These are phyloP conservation scores for Fusarium piperis DNA, from an alignment of 2,329 filamentous ascomycete genomes.

Conservation along the genomic window DNA sequence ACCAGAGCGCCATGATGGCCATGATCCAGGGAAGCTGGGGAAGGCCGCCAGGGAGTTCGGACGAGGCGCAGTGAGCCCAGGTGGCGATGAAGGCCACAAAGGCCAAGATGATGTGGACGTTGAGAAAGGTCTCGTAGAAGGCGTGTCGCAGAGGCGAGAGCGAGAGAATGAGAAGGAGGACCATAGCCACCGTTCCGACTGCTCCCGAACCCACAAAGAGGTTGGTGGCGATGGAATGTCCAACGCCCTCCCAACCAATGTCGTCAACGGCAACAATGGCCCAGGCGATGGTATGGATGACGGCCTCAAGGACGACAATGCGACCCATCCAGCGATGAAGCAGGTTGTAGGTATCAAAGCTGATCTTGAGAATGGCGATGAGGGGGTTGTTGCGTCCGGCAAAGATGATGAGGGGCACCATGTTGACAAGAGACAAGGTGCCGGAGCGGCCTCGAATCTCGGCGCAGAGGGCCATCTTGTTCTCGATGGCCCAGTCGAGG, in stretches of 20 bases:
- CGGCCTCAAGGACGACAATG: slow-evolving; percentile 72
- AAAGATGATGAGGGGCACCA: slow-evolving; percentile 89
- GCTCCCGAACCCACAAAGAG: slow-evolving; percentile 74
- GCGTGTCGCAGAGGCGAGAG: slow-evolving; percentile 87
- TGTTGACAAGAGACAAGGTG: slow-evolving; percentile 85
- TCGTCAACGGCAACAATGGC: slow-evolving; percentile 74
- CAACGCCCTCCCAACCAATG: slow-evolving; percentile 69
- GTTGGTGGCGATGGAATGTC: slow-evolving; percentile 62
- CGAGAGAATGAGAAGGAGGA: slow-evolving; percentile 74
- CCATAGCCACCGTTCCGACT: slow-evolving; percentile 68
- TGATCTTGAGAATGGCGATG: slow-evolving; percentile 82
- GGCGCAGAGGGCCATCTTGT: slow-evolving; percentile 74
- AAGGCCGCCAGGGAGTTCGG: slow-evolving; percentile 71
- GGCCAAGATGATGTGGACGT: slow-evolving; percentile 82
- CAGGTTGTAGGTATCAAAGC: slow-evolving; percentile 95
- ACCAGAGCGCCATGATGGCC: slow-evolving; percentile 80
- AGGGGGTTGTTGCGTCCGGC: slow-evolving; percentile 94
- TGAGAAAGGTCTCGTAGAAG: slow-evolving; percentile 97
- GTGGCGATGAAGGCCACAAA: slow-evolving; percentile 74
- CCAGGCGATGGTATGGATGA: slow-evolving; percentile 80
- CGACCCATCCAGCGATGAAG: slow-evolving; percentile 78
- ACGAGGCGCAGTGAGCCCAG: slow-evolving; percentile 80
- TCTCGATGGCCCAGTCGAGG: slow-evolving; percentile 67
- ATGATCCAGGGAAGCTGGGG: slow-evolving; percentile 80
- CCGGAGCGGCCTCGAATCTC: slow-evolving; percentile 89